Percentiles rank a stretch among this genome's conserved stretches.
These are phyloP conservation scores for Blastobotrys petasosporus DNA, from an alignment of 1,139 yeast genomes.

Conservation along the genomic window DNA sequence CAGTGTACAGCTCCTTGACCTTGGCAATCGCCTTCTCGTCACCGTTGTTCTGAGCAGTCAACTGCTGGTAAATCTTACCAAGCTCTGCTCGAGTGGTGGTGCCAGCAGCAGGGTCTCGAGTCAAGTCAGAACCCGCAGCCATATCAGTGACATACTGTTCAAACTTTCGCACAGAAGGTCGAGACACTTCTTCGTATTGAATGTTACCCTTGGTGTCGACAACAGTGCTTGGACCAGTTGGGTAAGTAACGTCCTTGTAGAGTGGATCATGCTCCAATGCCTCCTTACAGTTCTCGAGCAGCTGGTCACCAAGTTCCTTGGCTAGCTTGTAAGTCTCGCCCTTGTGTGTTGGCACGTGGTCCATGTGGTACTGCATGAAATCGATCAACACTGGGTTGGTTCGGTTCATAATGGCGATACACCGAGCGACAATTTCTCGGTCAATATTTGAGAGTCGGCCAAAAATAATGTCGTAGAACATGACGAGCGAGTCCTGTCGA, in stretches of 20 bases:
- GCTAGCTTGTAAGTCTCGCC: conserved; percentile 89
- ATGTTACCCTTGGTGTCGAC: conserved; percentile 86
- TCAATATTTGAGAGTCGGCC: conserved; percentile 87
- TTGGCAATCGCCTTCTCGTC: conserved; percentile 59
- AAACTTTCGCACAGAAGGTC: conserved; percentile 87
- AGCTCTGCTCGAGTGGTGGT: conserved; percentile 59
- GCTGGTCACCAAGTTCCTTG: conserved; percentile 82
- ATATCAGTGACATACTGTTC: conserved; percentile 94
- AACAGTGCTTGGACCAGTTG: conserved; percentile 90
- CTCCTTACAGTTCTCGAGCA: conserved; percentile 92
- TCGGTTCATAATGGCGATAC: conserved; percentile 97
- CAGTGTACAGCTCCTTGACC: conserved; percentile 73
- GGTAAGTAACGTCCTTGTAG: conserved; percentile 87
- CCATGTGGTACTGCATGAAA: conserved; percentile 96
- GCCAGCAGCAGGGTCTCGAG: conserved; percentile 61
- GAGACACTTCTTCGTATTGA: conserved; percentile 74
- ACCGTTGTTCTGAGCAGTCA: conserved; percentile 59
- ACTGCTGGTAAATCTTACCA: conserved; percentile 75
- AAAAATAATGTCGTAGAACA: conserved; percentile 93
- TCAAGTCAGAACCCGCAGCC: conserved; percentile 91
- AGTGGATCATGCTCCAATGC: conserved; percentile 79
- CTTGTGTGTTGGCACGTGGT: conserved; percentile 80
- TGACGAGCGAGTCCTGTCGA: conserved; percentile 88
- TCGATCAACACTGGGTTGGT: conserved; percentile 89
- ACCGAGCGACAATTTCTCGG: conserved; percentile 92